phyloP scores from a whole-genome alignment of 164 flowering plant genomes.

The Cinnamomum chago region DNA sequence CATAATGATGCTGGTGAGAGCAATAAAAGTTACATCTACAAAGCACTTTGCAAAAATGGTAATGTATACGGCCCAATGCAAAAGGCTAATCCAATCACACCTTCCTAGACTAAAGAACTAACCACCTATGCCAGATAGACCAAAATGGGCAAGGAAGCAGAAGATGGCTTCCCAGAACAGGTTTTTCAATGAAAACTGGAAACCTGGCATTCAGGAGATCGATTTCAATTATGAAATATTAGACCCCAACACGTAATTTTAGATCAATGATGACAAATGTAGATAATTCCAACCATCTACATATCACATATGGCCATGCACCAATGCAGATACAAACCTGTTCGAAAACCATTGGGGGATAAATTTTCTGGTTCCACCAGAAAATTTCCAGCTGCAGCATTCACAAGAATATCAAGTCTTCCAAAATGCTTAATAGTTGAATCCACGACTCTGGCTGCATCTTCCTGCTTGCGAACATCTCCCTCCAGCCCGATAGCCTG shows the following conservation, averaged over 20 bases:
- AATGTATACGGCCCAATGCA: too few species aligned
- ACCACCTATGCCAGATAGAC: too few species aligned
- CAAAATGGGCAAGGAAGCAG: not conserved
- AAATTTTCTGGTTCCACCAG: conserved; percentile 80
- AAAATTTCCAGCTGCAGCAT: conserved; percentile 95
- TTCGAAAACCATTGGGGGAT: conserved; percentile 85
- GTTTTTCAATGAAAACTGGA: not conserved
- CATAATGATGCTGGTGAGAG: too few species aligned
- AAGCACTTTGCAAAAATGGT: too few species aligned
- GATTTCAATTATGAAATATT: not conserved
- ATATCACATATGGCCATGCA: not conserved
- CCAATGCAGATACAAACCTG: conserved; percentile 42
- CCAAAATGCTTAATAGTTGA: conserved; percentile 71
- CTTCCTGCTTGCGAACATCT: conserved; percentile 86
- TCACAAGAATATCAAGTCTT: conserved; percentile 81
- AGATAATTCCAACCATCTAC: not conserved
- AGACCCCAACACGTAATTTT: not conserved
- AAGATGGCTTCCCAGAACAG: not conserved
- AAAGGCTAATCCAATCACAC: not conserved
- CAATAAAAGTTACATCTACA: too few species aligned
- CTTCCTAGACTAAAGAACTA: not conserved
- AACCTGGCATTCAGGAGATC: not conserved
- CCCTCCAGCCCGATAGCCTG: conserved; percentile 88
- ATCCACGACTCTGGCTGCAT: conserved; percentile 73
- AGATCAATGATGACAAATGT: not conserved